Base-by-base conservation (phyloP, 169 alveolate species). In the Plasmodium falciparum region DNA sequence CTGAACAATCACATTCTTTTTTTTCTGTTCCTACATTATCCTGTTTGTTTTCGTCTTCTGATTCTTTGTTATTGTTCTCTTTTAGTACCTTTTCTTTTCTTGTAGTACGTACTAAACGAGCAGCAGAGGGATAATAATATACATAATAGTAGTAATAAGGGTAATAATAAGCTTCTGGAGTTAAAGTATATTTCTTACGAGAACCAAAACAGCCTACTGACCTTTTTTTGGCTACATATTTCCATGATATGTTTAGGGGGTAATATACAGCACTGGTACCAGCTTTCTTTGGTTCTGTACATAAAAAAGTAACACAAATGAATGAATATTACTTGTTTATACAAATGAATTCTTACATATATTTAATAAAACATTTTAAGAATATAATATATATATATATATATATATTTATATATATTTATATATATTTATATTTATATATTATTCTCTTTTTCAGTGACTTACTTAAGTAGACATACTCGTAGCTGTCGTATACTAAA, bases 151-250 rank as follows among this genome's bases (percentile, higher is more conserved):
- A 76, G 67, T 76, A 76, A 76, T 62, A 47, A 6, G 89, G 89
- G 50, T 66, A 78, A 47, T 47, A 66, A 71, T 78, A 66, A 13
- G 66, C 26, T 56, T 43, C 78, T 26, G 89, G 89, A 58, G 47
- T 29, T 47, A 59, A 45, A 56, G 76, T 29, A 43, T 78, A 78
- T 78, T 78, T 78, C 52, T 65, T 66, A 49, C 78, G 49, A 33
- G 74, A 65, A 7, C 89, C 76, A 22, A 65, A 78, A 70, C 89
- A 78, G 4, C 89, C 89, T 8, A 39, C 49, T 45, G 89, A 50
- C 49, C 66, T 78, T 11, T 75, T 65, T 58, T 71, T 66, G 24
- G 47, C 20, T 13, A 78, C 78, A 78, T 78, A 78, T 59, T 78
- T 66, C 89, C 89, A 65, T 59, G 89, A 50, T 49, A 78, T 29